phyloP scores from a whole-genome alignment of 1,284 basidiomycete genomes.

The Leccinum holopus region DNA sequence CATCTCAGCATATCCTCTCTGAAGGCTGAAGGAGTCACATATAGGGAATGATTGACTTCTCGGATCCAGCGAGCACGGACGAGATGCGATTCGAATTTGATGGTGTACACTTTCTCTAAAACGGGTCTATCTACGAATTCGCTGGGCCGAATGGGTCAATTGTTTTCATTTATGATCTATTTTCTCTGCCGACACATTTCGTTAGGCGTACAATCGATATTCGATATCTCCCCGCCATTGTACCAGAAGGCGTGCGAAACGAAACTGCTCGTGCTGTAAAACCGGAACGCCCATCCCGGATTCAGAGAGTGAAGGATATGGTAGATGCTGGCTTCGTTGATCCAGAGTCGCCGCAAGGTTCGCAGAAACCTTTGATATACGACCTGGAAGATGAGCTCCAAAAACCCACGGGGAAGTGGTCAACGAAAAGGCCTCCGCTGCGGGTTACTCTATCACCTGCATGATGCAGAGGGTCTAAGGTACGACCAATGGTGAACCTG shows the following conservation, averaged over 20 bases:
- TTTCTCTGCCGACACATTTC: neutral
- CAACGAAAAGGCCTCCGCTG: constrained; percentile 60
- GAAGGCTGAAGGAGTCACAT: constrained; percentile 1
- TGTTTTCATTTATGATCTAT: neutral
- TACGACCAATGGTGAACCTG: constrained; percentile 24
- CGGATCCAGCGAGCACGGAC: constrained; percentile 48
- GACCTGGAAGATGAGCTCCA: constrained; percentile 60
- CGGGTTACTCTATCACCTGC: constrained; percentile 68
- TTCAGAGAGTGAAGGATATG: constrained; percentile 57
- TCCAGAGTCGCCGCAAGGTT: constrained; percentile 37
- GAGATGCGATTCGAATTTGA: constrained; percentile 70
- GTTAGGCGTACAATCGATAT: constrained; percentile 61
- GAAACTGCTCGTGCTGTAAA: constrained; percentile 65
- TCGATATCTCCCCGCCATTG: constrained; percentile 63
- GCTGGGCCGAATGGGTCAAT: constrained; percentile 66
- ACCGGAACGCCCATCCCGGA: constrained; percentile 61
- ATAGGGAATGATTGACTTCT: constrained; percentile 71
- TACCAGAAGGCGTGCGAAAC: constrained; percentile 55
- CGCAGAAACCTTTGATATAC: neutral
- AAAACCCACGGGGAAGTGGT: constrained; percentile 67
- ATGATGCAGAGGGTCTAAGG: constrained; percentile 68
- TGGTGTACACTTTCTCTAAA: constrained; percentile 74
- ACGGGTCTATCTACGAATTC: constrained; percentile 77
- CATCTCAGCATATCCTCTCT: neutral
- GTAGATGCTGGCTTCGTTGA: constrained; percentile 64